These are phyloP conservation scores for Kazachstania psychrophila DNA, from an alignment of 805 yeast species.

Conservation along the genomic window DNA sequence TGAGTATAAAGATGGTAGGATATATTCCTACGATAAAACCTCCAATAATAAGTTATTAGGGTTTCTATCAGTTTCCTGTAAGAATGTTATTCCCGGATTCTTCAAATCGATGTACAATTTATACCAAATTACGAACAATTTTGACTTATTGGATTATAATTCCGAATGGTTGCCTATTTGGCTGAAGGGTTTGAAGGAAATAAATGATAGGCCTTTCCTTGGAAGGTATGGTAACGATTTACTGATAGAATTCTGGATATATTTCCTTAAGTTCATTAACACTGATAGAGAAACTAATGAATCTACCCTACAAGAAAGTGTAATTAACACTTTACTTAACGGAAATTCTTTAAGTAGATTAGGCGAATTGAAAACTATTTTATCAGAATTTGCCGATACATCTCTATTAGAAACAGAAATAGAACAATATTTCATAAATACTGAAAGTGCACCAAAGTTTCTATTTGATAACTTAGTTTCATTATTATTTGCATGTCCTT, in stretches of 20 bases:
- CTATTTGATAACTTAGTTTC: constrained; percentile 9
- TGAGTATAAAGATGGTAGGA: constrained; percentile 35
- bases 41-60: constrained; percentile 37
- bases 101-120: constrained; percentile 29
- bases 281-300: constrained; percentile 2
- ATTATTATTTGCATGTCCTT: constrained; percentile 8
- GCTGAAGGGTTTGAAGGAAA: constrained; percentile 19
- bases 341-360: constrained; percentile 13
- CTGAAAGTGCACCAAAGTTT: neutral
- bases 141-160: constrained; percentile 14
- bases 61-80: constrained; percentile 44
- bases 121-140: constrained; percentile 10
- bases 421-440: constrained; percentile 5
- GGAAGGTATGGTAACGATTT: constrained; percentile 28
- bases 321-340: constrained; percentile 13
- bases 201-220: constrained; percentile 24
- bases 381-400: constrained; percentile 15
- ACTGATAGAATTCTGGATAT: constrained; percentile 26
- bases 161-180: constrained; percentile 25
- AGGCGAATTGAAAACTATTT: constrained; percentile 13
- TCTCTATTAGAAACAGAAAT: constrained; percentile 8
- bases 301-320: constrained; percentile 4
- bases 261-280: constrained; percentile 19
- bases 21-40: constrained; percentile 48
- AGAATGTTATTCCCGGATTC: constrained; percentile 44